These are phyloP conservation scores for Cicer bijugum DNA, from an alignment of 306 rosid species.

Conservation along the genomic window DNA sequence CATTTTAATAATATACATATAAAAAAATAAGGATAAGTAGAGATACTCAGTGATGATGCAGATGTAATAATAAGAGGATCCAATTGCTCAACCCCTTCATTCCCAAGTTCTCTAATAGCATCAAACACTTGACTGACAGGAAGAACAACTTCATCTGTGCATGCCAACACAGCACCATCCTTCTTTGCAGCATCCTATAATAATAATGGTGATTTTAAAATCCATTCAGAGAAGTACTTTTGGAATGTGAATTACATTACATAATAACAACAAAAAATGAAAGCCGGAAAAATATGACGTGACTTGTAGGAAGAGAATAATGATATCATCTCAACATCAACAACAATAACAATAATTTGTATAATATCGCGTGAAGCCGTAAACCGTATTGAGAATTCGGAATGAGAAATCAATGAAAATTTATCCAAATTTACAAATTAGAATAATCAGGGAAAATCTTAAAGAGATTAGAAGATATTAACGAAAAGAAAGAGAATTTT, in stretches of 20 bases:
- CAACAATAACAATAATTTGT: not conserved
- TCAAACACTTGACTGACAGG: conserved; percentile 53
- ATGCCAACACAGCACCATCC: conserved; percentile 56
- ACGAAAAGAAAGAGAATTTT: not conserved
- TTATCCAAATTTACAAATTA: not conserved
- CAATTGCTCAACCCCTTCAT: conserved; percentile 45
- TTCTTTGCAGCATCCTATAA: conserved; percentile 55
- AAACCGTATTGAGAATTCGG: not conserved
- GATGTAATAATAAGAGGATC: conserved; percentile 66
- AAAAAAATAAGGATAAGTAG: not conserved
- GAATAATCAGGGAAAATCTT: not conserved
- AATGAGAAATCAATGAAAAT: not conserved
- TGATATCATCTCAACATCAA: too few relatives aligned
- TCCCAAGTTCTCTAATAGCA: conserved; percentile 53
- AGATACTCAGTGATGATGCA: conserved; percentile 62
- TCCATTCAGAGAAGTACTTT: not conserved
- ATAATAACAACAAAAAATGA: not conserved
- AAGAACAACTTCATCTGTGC: conserved; percentile 68
- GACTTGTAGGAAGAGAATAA: too few relatives aligned
- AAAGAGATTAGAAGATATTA: not conserved
- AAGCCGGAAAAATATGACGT: not conserved
- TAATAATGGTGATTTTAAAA: not conserved
- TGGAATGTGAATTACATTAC: not conserved
- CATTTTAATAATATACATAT: not conserved
- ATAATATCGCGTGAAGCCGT: not conserved